Base-by-base conservation (phyloP, 352 stramenopile species). In the Plasmopara muralis region DNA sequence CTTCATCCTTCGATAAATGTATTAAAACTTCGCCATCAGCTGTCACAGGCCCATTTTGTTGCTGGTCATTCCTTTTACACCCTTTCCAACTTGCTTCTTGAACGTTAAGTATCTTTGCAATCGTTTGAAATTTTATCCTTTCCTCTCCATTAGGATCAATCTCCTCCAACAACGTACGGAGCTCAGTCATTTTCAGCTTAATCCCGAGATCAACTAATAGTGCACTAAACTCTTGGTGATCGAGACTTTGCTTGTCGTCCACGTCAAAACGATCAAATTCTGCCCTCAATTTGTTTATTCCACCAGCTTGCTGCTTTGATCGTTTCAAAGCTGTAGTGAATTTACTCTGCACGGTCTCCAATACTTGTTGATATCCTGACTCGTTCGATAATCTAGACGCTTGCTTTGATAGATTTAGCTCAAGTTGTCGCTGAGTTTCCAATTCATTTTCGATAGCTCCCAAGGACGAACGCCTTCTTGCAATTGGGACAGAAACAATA, bases 181-280 rank as follows among this genome's bases (percentile, higher is more conserved):
- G 35, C 16, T 86, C 71, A 5, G 66, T 43, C 4, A 60, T 35
- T 53, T 70, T 72, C 14, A 88, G 35, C 34, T 84, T 85, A 20
- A 88, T 60, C 4, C 77, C 77, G 5, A 88, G 52, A 5, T 71
- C 57, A 48, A 81, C 50, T 0, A 88, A 53, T 9, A 88, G 67
- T 8, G 72, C 73, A 1, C 64, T 59, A 43, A 88, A 88, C 45
- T 88, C 77, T 29, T 81, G 66, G 38, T 78, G 74, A 45, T 86
- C 73, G 0, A 88, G 66, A 30, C 62, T 55, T 8, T 66, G 57
- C 35, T 47, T 84, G n/a, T 58, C 63, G 9, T 86, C 69, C 6
- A 67, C 46, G 43, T 85, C 77, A 30, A 74, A 88, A 29, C 73
- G 64, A 3, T 33, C 51, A 45, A 85, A 88, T 18, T 81, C 73